Evolutionary conservation across 208 protist genomes (phyloP).

Genomic region (Leishmania mexicana): DNA sequence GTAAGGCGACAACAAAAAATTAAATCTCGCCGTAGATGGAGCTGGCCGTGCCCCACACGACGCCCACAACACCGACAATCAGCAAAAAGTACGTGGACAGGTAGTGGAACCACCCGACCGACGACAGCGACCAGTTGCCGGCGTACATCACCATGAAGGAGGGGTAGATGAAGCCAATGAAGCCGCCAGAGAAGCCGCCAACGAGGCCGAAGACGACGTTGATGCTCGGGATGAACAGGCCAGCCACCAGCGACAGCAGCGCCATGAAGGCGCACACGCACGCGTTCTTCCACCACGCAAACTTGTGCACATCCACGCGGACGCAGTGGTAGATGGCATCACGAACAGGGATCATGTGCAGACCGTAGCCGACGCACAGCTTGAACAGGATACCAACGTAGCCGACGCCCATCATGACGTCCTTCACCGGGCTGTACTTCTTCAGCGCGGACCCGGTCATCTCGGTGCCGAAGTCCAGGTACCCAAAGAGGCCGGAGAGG

Average conservation of each 20-base stretch:
- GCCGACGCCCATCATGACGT: conserved; percentile 49
- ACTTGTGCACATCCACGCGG: conserved; percentile 32
- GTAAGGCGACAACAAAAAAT: too few relatives aligned
- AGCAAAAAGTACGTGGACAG: conserved; percentile 62
- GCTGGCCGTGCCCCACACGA: conserved; percentile 61
- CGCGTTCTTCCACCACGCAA: conserved; percentile 63
- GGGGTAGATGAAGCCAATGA: conserved; percentile 78
- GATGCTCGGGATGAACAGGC: conserved; percentile 78
- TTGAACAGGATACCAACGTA: conserved; percentile 74
- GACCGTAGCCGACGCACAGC: conserved; percentile 67
- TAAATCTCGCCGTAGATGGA: conserved; percentile 58
- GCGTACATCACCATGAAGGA: conserved; percentile 72
- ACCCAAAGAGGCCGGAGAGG: conserved; percentile 81
- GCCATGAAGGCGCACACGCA: conserved; percentile 42
- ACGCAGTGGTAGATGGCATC: conserved; percentile 66
- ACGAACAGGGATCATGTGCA: conserved; percentile 69
- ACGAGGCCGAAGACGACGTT: conserved; percentile 77
- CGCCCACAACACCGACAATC: conserved; percentile 59
- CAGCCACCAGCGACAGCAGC: conserved; percentile 40
- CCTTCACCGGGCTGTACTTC: conserved; percentile 63
- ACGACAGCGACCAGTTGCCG: conserved; percentile 44
- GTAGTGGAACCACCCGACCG: conserved; percentile 58
- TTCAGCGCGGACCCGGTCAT: conserved; percentile 48
- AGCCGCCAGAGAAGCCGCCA: conserved; percentile 69
- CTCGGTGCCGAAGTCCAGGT: conserved; percentile 69